Evolutionary conservation across 495 filamentous ascomycete species (phyloP).

Genomic region (Penicillium chermesinum): DNA sequence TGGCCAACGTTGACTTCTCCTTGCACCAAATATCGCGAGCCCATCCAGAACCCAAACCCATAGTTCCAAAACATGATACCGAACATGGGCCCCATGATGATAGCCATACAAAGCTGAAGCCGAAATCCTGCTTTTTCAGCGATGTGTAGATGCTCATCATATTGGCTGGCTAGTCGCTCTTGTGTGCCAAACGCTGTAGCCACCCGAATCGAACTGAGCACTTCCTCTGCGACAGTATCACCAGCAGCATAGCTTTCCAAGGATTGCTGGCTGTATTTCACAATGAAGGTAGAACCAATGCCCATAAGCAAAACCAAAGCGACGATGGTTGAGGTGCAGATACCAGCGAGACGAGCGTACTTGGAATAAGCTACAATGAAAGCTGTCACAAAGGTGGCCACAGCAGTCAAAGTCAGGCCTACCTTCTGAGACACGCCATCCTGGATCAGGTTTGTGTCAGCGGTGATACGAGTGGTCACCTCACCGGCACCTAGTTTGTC

Average conservation of each 20-base stretch:
- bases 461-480: conserved; percentile 51
- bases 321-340: conserved; percentile 51
- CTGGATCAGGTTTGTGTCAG: conserved; percentile 53
- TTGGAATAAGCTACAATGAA: conserved; percentile 61
- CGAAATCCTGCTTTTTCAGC: conserved; percentile 36
- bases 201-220: background rate
- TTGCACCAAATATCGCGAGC: conserved; percentile 46
- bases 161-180: background rate
- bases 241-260: conserved; percentile 38
- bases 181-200: conserved; percentile 2
- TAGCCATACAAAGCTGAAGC: conserved; percentile 51
- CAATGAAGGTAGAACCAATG: conserved; percentile 52
- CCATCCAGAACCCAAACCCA: conserved; percentile 62
- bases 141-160: conserved; percentile 32
- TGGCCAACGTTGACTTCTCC: conserved; percentile 46
- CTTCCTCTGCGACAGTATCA: conserved; percentile 2
- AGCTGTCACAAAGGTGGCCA: conserved; percentile 56
- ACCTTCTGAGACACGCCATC: conserved; percentile 63
- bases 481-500: conserved; percentile 51
- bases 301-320: conserved; percentile 59
- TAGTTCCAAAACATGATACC: conserved; percentile 60
- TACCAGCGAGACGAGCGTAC: conserved; percentile 33
- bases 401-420: conserved; percentile 49
- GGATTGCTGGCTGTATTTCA: conserved; percentile 49
- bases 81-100: conserved; percentile 53